phyloP scores from a whole-genome alignment of 2,329 filamentous ascomycete species.

The Lecanicillium sp. region DNA sequence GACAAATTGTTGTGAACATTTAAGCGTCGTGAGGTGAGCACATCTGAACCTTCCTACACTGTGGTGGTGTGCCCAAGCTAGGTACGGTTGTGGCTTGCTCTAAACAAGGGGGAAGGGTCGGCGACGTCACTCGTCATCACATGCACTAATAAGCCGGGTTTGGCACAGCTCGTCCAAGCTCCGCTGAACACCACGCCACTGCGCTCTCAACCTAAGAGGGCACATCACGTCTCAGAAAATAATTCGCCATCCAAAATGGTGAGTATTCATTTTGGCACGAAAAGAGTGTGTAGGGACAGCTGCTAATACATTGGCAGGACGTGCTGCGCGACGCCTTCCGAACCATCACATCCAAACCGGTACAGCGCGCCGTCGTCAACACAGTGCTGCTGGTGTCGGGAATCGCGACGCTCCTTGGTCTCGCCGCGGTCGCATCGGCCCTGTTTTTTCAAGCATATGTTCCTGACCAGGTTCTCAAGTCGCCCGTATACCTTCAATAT shows the following conservation, averaged over 20 bases:
- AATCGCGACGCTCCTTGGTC: conserved; percentile 35
- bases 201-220: no score
- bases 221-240: no score
- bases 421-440: conserved; percentile 41
- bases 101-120: no score
- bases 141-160: neutral
- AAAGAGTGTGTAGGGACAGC: neutral
- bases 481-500: conserved; percentile 51
- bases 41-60: no score
- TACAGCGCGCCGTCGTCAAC: conserved; percentile 42
- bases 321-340: conserved; percentile 27
- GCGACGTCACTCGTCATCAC: neutral
- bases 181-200: no score
- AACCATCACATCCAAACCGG: conserved; percentile 40
- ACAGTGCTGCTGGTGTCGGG: conserved; percentile 34
- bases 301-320: conserved; percentile 19
- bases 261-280: neutral
- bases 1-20: no score
- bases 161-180: no score
- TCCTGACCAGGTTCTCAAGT: conserved; percentile 43
- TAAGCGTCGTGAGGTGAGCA: no score
- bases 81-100: no score
- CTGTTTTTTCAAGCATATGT: conserved; percentile 50
- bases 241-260: neutral
- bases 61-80: no score